phyloP scores from a whole-genome alignment of 2,329 filamentous ascomycete species.

The Botrytis pseudocinerea region DNA sequence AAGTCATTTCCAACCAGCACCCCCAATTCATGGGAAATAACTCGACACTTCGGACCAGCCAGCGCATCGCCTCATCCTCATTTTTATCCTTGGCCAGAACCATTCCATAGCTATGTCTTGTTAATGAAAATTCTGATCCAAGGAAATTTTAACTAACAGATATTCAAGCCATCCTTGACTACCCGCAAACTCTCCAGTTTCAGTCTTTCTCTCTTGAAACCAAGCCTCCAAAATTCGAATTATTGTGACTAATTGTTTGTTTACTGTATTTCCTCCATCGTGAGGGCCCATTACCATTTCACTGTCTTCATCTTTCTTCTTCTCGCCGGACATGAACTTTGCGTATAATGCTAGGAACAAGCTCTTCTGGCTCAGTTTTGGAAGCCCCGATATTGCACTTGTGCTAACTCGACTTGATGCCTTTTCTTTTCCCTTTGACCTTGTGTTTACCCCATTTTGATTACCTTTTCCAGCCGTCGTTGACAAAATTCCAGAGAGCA shows the following conservation, averaged over 20 bases:
- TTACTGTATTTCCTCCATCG: slow-evolving; percentile 79
- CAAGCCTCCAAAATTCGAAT: slow-evolving; percentile 76
- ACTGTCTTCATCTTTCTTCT: slow-evolving; percentile 91
- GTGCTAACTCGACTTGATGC: slow-evolving; percentile 25
- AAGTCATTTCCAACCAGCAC: slow-evolving; percentile 90
- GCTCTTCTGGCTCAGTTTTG: slow-evolving; percentile 80
- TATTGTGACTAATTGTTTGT: slow-evolving; percentile 79
- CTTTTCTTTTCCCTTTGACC: slow-evolving; percentile 64
- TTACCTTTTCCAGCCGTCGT: slow-evolving; percentile 42
- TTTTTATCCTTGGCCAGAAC: slow-evolving; percentile 89
- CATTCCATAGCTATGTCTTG: slow-evolving; percentile 69
- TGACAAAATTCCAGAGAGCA: slow-evolving; percentile 66
- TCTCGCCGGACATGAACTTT: slow-evolving; percentile 90
- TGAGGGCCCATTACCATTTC: slow-evolving; percentile 96
- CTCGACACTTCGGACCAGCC: slow-evolving; percentile 85
- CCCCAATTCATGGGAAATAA: slow-evolving; percentile 96
- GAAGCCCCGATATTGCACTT: slow-evolving; percentile 43
- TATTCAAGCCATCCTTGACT: slow-evolving; percentile 95
- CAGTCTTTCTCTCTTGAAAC: slow-evolving; percentile 65
- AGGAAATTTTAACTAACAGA: slow-evolving; percentile 49
- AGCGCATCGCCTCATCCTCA: slow-evolving; percentile 78
- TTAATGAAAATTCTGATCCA: slow-evolving; percentile 27
- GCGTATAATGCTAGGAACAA: slow-evolving; percentile 91
- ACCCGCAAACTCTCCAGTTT: slow-evolving; percentile 58
- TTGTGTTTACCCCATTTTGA: slow-evolving; percentile 47